phyloP scores from a whole-genome alignment of 495 filamentous ascomycete species.

The Chaetomium fimeti region DNA sequence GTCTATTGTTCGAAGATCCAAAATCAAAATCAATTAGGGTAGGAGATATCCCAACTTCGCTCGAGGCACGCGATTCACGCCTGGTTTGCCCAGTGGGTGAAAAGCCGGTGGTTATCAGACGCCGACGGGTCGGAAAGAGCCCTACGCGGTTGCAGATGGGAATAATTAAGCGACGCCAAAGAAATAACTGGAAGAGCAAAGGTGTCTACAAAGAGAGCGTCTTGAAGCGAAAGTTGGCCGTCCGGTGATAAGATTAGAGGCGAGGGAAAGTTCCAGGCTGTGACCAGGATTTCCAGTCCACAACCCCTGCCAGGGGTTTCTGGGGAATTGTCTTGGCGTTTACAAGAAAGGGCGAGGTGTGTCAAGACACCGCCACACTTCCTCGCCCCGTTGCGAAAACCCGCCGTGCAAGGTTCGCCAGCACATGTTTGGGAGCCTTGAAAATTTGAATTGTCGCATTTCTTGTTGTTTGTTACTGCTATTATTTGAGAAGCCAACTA shows the following conservation, averaged over 20 bases:
- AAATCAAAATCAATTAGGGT: background rate
- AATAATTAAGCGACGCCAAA: background rate
- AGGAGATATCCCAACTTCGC: background rate
- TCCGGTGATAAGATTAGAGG: constrained; percentile 9
- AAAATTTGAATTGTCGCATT: too few relatives aligned
- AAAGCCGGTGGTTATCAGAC: background rate
- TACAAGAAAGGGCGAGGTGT: constrained; percentile 30
- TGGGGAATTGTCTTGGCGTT: constrained; percentile 24
- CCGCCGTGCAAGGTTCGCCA: background rate
- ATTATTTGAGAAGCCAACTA: too few relatives aligned
- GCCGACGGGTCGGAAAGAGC: background rate
- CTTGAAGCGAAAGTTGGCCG: constrained; percentile 15
- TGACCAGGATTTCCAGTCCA: background rate
- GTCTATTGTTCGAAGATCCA: background rate
- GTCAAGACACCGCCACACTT: constrained; percentile 26
- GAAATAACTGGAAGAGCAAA: background rate
- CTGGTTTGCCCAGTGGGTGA: background rate
- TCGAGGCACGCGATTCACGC: background rate
- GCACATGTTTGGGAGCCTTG: too few relatives aligned
- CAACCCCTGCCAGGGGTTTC: constrained; percentile 17
- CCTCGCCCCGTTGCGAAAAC: background rate
- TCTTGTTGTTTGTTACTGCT: too few relatives aligned
- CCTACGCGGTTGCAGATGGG: background rate
- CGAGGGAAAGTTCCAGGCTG: constrained; percentile 6
- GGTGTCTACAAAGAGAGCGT: constrained; percentile 7